Evolutionary conservation across 331 rosid species (phyloP).

Genomic region (Spiraea crenata): DNA sequence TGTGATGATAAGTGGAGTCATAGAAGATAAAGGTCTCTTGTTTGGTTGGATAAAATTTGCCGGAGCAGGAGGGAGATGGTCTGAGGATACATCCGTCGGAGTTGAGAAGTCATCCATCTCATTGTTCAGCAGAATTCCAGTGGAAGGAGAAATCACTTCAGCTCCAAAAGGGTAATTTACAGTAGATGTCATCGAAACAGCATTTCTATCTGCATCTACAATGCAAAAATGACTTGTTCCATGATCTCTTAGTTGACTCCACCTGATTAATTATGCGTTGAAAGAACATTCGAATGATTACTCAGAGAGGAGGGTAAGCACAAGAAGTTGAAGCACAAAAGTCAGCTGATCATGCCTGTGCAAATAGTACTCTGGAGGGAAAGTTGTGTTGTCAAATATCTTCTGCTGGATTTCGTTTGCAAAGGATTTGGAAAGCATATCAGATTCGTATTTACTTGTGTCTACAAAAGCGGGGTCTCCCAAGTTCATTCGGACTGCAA

Average conservation of each 20-base stretch:
- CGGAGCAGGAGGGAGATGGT: constrained; percentile 81
- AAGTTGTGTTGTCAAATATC: constrained; percentile 83
- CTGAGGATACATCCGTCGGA: constrained; percentile 64
- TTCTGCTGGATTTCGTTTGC: constrained; percentile 55
- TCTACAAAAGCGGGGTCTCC: constrained; percentile 82
- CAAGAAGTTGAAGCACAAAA: constrained; percentile 17
- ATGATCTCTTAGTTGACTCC: constrained; percentile 88
- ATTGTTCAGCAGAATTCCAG: constrained; percentile 82
- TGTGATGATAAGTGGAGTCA: constrained; percentile 77
- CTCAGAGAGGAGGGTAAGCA: not conserved
- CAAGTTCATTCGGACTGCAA: constrained; percentile 76
- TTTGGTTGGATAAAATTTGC: constrained; percentile 74
- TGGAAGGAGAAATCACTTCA: constrained; percentile 73
- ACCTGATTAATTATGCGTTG: constrained; percentile 45
- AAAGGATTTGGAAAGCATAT: constrained; percentile 76
- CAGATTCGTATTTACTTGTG: constrained; percentile 29
- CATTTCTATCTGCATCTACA: constrained; percentile 88
- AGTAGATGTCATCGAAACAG: constrained; percentile 73
- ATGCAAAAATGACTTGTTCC: constrained; percentile 95
- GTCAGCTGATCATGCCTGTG: constrained; percentile 44
- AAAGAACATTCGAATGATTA: constrained; percentile 4
- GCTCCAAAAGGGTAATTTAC: constrained; percentile 71
- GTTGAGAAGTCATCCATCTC: constrained; percentile 90
- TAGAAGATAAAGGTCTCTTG: constrained; percentile 87
- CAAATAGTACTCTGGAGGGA: constrained; percentile 83